Evolutionary conservation across 805 yeast species (phyloP), one percentile per base, ranked within the genome.

Genomic region (Brettanomyces anomalus): DNA sequence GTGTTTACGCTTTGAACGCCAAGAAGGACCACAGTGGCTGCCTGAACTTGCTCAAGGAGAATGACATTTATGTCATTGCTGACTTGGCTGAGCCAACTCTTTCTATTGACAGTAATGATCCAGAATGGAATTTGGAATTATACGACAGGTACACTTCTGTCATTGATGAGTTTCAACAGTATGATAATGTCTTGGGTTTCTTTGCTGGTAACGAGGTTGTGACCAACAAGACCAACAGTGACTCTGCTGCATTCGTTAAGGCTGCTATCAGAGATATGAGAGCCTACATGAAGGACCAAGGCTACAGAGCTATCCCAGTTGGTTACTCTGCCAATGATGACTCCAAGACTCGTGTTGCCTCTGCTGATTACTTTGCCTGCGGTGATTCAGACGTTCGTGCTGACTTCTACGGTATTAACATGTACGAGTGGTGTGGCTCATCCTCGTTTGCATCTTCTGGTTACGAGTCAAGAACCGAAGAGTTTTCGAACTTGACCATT

Each of bases 191-290:
- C 41, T 68, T 84, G 51, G 93, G 93, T 54, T 84, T 83, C 72
- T 83, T 83, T 61, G 90, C 90, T 39, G 90, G 90, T 72, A 84
- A 84, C 59, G 90, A 84, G 71, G 90, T 84, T 49, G 74, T 87
- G 56, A 82, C 83, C 65, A 71, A 76, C 53, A 60, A 59, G 28
- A 58, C 75, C 52, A 82, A 80, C 66, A 79, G 89, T 45, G 80
- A 71, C 49, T 81, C 90, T 45, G 83, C 90, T 43, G 81, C 90
- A 33, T 84, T 75, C 59, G 90, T 84, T 50, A 84, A 84, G 64
- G 90, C 90, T 48, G 90, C 90, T 26, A 64, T 84, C 45, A 77
- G 93, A 74, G 90, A 84, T 62, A 70, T 78, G 54, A 84, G 81
- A 65, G 65, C 72, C 24, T 82, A 84, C 65, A 82, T 84, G 55